phyloP scores from a whole-genome alignment of 2,329 filamentous ascomycete genomes.

The Nectriaceae sp. region DNA sequence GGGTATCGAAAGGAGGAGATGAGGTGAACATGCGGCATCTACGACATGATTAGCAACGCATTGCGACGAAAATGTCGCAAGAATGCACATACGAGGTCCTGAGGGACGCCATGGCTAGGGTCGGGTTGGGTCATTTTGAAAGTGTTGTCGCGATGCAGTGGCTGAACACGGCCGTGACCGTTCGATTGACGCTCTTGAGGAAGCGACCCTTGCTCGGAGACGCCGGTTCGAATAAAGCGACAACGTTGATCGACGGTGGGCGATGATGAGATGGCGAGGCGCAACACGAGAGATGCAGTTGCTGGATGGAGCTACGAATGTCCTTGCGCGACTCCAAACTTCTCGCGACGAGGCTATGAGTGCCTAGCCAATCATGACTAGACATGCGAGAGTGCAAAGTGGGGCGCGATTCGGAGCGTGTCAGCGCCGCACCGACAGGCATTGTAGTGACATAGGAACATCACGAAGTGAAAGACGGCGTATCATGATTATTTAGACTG shows the following conservation, averaged over 20 bases:
- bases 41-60: slow-evolving; percentile 20
- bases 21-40: slow-evolving; percentile 89
- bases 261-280: slow-evolving; percentile 22
- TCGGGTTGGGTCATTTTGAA: slow-evolving; percentile 43
- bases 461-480: neutral
- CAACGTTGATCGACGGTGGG: slow-evolving; percentile 6
- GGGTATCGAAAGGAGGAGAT: slow-evolving; percentile 84
- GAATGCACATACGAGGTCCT: slow-evolving; percentile 40
- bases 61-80: slow-evolving; percentile 5
- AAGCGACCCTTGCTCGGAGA: slow-evolving; percentile 1
- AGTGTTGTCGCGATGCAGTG: slow-evolving; percentile 22
- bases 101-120: slow-evolving; percentile 44
- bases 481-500: neutral
- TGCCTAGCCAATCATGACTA: slow-evolving; percentile 27
- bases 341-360: slow-evolving; percentile 39
- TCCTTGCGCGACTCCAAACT: slow-evolving; percentile 36
- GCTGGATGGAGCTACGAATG: slow-evolving; percentile 19
- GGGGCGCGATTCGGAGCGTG: slow-evolving; percentile 17
- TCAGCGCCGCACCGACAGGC: neutral
- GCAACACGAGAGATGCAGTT: slow-evolving; percentile 23
- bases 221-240: neutral
- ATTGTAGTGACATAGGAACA: no score
- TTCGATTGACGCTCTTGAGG: slow-evolving; percentile 18
- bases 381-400: slow-evolving; percentile 9
- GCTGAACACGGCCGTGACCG: slow-evolving; percentile 8